These are phyloP conservation scores for Boletus reticulatus DNA, from an alignment of 768 basidiomycete species.

Conservation along the genomic window DNA sequence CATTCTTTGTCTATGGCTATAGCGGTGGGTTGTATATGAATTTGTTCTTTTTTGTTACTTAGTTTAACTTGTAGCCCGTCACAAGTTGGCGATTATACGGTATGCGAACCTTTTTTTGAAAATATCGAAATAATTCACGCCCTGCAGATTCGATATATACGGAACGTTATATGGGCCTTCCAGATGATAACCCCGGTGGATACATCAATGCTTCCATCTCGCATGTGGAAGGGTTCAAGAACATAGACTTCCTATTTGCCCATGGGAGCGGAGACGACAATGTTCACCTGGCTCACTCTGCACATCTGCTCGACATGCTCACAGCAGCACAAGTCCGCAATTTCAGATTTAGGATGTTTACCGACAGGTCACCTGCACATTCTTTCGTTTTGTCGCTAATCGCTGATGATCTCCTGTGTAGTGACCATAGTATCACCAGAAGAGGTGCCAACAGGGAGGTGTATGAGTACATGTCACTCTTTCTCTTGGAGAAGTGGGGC, in stretches of 20 bases:
- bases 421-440: constrained; percentile 74
- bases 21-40: constrained; percentile 54
- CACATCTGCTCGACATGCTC: constrained; percentile 91
- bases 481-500: constrained; percentile 93
- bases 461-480: constrained; percentile 81
- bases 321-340: constrained; percentile 70
- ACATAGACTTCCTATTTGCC: constrained; percentile 78
- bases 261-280: constrained; percentile 98
- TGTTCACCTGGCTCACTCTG: constrained; percentile 91
- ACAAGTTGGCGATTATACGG: constrained; percentile 84
- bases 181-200: constrained; percentile 74
- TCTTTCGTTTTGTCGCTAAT: not conserved
- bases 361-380: constrained; percentile 68
- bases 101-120: constrained; percentile 30
- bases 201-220: constrained; percentile 88
- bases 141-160: constrained; percentile 88
- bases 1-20: constrained; percentile 91
- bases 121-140: not conserved
- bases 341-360: constrained; percentile 93
- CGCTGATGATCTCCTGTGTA: constrained; percentile 30
- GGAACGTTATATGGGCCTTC: constrained; percentile 94
- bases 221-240: constrained; percentile 82
- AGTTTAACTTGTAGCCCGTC: constrained; percentile 57
- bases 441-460: constrained; percentile 83
- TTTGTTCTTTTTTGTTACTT: constrained; percentile 2